Percentiles rank a stretch among this genome's conserved stretches.
phyloP scores from a whole-genome alignment of 345 rosid genomes.

The Heritiera littoralis region DNA sequence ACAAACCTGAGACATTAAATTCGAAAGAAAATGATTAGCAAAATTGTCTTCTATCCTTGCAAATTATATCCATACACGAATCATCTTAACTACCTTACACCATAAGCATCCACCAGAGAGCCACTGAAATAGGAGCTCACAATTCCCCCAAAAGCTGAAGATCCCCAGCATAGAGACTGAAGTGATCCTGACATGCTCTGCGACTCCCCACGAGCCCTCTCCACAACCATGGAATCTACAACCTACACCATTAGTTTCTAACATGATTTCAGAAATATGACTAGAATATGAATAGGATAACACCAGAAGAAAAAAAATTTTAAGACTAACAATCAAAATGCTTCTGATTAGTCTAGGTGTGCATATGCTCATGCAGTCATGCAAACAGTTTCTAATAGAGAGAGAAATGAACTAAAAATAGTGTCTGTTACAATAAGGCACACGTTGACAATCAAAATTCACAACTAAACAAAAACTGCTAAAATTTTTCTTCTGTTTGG shows the following conservation, averaged over 20 bases:
- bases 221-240: conserved; percentile 99
- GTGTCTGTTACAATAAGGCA: neutral
- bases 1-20: conserved; percentile 70
- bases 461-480: neutral
- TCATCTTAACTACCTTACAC: conserved; percentile 65
- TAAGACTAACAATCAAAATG: neutral
- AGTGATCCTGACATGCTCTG: conserved; percentile 89
- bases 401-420: neutral
- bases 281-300: conserved; percentile 5
- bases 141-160: conserved; percentile 96
- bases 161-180: conserved; percentile 97
- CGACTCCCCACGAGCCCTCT: conserved; percentile 98
- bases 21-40: conserved; percentile 20
- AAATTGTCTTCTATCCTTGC: conserved; percentile 6
- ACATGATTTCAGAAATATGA: conserved; percentile 19
- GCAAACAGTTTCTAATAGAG: neutral
- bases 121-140: conserved; percentile 97
- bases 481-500: neutral
- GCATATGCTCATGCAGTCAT: neutral
- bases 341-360: neutral
- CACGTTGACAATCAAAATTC: neutral
- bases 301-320: neutral
- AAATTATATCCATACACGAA: conserved; percentile 7
- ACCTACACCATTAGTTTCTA: conserved; percentile 51
- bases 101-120: conserved; percentile 83